Percentiles rank a stretch among this genome's conserved stretches.
Conservation (phyloP, 176 grass and related monocot genomes). For the Hordeum vulgare region DNA sequence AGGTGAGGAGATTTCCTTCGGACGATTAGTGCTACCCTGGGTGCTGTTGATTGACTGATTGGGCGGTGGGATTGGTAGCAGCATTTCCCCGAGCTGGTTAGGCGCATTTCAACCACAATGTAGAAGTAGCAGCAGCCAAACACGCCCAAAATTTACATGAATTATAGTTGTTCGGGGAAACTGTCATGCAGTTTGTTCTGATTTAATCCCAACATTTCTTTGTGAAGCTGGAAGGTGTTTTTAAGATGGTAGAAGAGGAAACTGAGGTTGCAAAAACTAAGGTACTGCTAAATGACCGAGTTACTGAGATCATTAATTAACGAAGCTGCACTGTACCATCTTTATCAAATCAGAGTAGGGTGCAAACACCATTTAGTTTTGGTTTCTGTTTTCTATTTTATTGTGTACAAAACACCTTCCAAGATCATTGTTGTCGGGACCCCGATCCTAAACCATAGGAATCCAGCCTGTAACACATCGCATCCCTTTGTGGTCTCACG, state of each 20-base stretch:
- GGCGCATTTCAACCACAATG: not conserved
- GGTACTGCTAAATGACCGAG: conserved; percentile 36
- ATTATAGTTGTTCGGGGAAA: not conserved
- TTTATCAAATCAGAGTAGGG: not conserved
- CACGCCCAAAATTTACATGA: not conserved
- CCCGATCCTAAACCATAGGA: too few species aligned
- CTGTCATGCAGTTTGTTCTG: not conserved
- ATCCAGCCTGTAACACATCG: too few species aligned
- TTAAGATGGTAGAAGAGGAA: conserved; percentile 89
- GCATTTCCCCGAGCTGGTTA: not conserved
- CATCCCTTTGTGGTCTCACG: too few species aligned
- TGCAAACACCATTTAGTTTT: not conserved
- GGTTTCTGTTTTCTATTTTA: not conserved
- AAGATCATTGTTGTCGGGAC: not conserved
- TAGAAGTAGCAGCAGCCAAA: not conserved
- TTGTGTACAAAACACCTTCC: not conserved
- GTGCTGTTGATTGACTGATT: not conserved
- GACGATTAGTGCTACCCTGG: too few species aligned
- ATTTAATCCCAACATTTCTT: not conserved
- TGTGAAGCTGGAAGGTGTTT: conserved; percentile 33
- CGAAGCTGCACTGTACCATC: not conserved
- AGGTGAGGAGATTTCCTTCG: conserved; percentile 31
- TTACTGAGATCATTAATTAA: not conserved
- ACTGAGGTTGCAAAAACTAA: conserved; percentile 90
- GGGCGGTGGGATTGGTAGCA: not conserved